Conservation (phyloP, 2,329 filamentous ascomycete species). For the Pochonia chlamydosporia region DNA sequence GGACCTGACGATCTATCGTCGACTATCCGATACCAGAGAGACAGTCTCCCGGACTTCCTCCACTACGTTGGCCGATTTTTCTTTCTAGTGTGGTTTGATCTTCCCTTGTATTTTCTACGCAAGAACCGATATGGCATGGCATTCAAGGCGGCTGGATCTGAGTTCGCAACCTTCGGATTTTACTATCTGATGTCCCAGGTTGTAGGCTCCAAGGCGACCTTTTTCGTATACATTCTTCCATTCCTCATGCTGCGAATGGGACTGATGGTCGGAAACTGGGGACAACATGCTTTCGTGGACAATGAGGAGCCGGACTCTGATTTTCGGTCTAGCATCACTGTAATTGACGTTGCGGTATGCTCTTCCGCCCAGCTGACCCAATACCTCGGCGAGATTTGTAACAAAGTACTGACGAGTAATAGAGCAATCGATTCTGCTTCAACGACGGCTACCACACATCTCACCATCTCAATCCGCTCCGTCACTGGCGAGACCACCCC, state of each 20-base stretch:
- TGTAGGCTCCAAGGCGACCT: conserved; percentile 48
- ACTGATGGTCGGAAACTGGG: conserved; percentile 80
- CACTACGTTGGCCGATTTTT: conserved; percentile 69
- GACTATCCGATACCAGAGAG: conserved; percentile 71
- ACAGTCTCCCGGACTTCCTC: conserved; percentile 60
- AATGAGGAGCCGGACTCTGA: conserved; percentile 69
- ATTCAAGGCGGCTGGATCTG: conserved; percentile 53
- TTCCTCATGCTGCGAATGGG: conserved; percentile 61
- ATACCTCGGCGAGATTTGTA: no score
- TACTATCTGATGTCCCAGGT: conserved; percentile 42
- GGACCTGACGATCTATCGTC: conserved; percentile 71
- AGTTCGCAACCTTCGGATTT: conserved; percentile 49
- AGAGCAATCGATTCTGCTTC: conserved; percentile 79
- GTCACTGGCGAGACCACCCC: conserved; percentile 79
- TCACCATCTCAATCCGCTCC: conserved; percentile 70
- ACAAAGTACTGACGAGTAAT: conserved; percentile 2
- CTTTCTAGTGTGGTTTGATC: conserved; percentile 67
- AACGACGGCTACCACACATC: conserved; percentile 81
- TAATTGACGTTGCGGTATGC: conserved; percentile 72
- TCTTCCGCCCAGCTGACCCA: no score
- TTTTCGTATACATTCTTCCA: conserved; percentile 63
- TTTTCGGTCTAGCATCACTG: conserved; percentile 70
- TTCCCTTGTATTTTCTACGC: conserved; percentile 66
- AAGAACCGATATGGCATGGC: conserved; percentile 54
- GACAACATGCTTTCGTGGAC: conserved; percentile 77